Percentiles rank a stretch among this genome's conserved stretches.
phyloP scores from a whole-genome alignment of 1,284 basidiomycete species.

The Ganoderma sp. region DNA sequence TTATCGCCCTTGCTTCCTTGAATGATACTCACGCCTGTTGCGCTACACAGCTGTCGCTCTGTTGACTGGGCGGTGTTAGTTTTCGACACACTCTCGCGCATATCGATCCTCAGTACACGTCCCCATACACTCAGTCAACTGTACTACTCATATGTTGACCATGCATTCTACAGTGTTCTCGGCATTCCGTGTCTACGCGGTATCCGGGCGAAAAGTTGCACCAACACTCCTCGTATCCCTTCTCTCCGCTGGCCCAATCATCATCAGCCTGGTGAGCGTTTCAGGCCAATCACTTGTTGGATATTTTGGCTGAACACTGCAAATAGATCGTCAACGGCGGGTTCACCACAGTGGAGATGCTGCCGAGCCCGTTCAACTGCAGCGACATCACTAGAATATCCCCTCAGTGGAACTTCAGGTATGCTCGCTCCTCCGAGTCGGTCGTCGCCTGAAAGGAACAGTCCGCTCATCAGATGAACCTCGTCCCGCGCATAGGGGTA shows the following conservation, averaged over 20 bases:
- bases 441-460: too few species aligned
- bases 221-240: neutral
- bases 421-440: neutral
- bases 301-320: neutral
- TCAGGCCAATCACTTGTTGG: too few species aligned
- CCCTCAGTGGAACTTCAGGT: neutral
- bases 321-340: neutral
- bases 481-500: neutral
- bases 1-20: too few species aligned
- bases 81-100: neutral
- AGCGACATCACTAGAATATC: neutral
- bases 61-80: neutral
- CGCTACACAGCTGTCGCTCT: neutral
- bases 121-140: neutral
- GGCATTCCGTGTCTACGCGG: neutral
- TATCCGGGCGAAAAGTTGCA: neutral
- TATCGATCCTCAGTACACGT: neutral
- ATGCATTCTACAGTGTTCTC: neutral
- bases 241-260: neutral
- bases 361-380: slow-evolving; percentile 6
- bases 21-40: neutral
- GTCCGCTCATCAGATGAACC: neutral
- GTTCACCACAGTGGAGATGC: neutral
- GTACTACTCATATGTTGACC: too few species aligned
- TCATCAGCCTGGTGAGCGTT: neutral